Evolutionary conservation across 495 filamentous ascomycete genomes (phyloP), one percentile per base, ranked within the genome.

Genomic region (Hypoxylon crocopeplum): DNA sequence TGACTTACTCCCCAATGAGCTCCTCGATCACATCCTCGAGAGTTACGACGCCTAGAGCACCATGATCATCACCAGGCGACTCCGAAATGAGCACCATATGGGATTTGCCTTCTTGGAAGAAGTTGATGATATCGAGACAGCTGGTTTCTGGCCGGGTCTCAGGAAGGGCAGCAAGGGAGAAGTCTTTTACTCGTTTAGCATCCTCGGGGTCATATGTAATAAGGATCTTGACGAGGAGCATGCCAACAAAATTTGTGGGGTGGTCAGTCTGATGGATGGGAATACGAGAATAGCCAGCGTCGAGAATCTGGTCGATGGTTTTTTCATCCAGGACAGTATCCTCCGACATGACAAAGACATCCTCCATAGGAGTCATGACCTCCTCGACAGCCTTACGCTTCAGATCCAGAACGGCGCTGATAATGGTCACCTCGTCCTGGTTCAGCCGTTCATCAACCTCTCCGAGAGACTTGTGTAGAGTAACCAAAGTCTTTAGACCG

Each of bases 191-290:
- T 3, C 81, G 80, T 62, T 86, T 90, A 61, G 81, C 83, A 66
- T 98, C 94, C 71, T 98, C 94, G 0, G 94, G 94, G 58, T 98
- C 94, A 66, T 98, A 98, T 0, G 95, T 98, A 68, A 98, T 98
- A 30, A 98, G 82, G 64, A 97, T 97, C 75, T 98, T 98, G 65
- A 98, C 94, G 7, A 98, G 75, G 1, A 98, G 82, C 94, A 98
- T 98, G 32, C 94, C 94, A 12, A 98, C 85, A 69, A 97, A 98
- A 63, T 98, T 96, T 40, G 80, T 80, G 0, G 80, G 76, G 62
- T 94, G 95, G 24, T 91, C 89, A 0, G 90, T 87, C 33, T 90
- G 86, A 67, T 97, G 86, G 46, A 98, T 96, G 1, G 94, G 94
- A 55, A 98, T 97, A 30, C 94, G 83, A 22, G 93, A 97, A 71